Percentiles rank a stretch among this genome's conserved stretches.
These are phyloP conservation scores for Mucor indicus DNA, from an alignment of 371 early-diverging fungal species.

Conservation along the genomic window DNA sequence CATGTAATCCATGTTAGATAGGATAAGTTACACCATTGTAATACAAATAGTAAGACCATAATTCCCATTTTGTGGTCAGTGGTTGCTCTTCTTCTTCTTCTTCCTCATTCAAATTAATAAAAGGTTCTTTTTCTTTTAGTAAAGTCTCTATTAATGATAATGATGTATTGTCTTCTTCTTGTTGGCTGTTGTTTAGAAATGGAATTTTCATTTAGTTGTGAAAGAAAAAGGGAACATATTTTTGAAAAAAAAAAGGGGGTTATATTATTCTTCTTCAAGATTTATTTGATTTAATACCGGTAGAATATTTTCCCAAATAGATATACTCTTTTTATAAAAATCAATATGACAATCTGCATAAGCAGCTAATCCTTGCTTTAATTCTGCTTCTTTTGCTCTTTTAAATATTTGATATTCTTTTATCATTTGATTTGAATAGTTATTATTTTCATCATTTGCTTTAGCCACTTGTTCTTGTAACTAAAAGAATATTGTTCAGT, in stretches of 20 bases:
- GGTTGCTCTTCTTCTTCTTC: no score
- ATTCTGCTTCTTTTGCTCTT: conserved; percentile 70
- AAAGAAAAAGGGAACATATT: no score
- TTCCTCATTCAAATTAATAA: no score
- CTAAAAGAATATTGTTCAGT: conserved; percentile 32
- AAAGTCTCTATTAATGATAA: no score
- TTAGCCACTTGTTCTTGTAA: conserved; percentile 74
- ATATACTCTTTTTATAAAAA: conserved; percentile 68
- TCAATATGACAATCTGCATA: conserved; percentile 79
- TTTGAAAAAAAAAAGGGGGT: not conserved
- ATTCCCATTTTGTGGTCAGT: conserved; percentile 32
- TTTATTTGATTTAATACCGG: conserved; percentile 33
- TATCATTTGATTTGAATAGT: conserved; percentile 74
- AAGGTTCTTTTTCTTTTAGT: no score
- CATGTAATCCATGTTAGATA: no score
- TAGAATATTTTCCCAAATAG: conserved; percentile 44
- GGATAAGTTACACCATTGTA: conserved; percentile 39
- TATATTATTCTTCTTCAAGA: conserved; percentile 9
- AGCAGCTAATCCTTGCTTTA: conserved; percentile 71
- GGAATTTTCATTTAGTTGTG: no score
- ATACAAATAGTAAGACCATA: conserved; percentile 51
- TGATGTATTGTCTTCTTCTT: no score
- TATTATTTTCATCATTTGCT: conserved; percentile 65
- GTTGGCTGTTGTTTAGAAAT: no score
- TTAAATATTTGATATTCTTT: conserved; percentile 85